Base-by-base conservation (phyloP, 805 yeast genomes). In the Pichia ethanolica region DNA sequence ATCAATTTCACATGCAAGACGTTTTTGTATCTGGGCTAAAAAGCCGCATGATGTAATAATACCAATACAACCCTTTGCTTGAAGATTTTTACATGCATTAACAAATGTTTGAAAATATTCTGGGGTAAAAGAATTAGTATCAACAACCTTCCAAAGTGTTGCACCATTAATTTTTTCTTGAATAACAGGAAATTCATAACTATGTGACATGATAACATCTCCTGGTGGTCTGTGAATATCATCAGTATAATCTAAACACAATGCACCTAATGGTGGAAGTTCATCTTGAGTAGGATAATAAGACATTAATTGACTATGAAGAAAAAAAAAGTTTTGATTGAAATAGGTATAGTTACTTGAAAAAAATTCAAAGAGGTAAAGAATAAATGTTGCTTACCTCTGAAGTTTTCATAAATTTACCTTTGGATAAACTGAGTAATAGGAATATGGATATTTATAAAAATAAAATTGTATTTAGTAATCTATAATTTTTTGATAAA, bases 41-140 rank as follows among this genome's bases (percentile, higher is more conserved):
- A 67, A 67, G 11, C 70, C 71, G 55, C 71, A 67, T 3, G 70
- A 64, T 5, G 70, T 65, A 26, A 64, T 60, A 12, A 64, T 53
- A 14, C 69, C 71, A 46, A 64, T 52, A 8, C 68, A 68, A 9
- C 71, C 71, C 39, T 59, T 57, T 0, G 56, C 54, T 12, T 58
- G 59, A 11, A 66, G 48, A n/a, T 48, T 53, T 14, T 56, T 43
- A 33, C 63, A 60, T 5, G 65, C 65, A 25, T 59, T 60, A 32
- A 59, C 58, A 52, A 62, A 64, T 2, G 47, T 44, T n/a, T 64
- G 57, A 1, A 66, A 45, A 51, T 62, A 60, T 38, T 56, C 60
- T 9, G 62, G 61, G 3, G 59, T 41, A 45, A 60, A 65, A 30
- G 47, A 48, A 1, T 54, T 57, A 0, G 57, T 45, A 33, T 47